Base-by-base conservation (phyloP, 2,329 filamentous ascomycete species). In the Cladosporium sp. region DNA sequence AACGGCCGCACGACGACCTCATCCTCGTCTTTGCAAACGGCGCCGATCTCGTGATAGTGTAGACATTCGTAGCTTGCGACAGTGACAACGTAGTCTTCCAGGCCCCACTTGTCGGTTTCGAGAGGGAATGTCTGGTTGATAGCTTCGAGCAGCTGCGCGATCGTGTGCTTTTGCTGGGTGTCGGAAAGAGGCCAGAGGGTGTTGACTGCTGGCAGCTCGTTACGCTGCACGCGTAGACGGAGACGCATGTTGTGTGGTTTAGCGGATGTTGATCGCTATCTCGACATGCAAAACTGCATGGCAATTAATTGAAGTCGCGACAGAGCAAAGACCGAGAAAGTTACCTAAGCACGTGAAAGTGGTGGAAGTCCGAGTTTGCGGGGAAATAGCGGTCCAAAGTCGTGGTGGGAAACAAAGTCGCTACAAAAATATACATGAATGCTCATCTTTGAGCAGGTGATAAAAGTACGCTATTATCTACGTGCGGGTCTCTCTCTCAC, bases 41-140 rank as follows among this genome's bases (percentile, higher is more conserved):
- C 84, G 15, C 83, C 82, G 6, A 96, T 85, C 24, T 86, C 83
- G 75, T 92, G 90, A 73, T 92, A 98, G 79, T 97, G 94, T 65
- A 97, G 80, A 72, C 92, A 95, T 79, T 98, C 94, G 71, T 92
- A 97, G 55, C 86, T 88, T 21, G 79, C 81, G 3, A 97, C 84
- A 78, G 96, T 91, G 34, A 97, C 92, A 10, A 86, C 86, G 77
- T 98, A 98, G 76, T 97, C 92, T 74, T 97, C 93, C 3, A 97
- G 80, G 0, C 92, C 92, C 92, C 92, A 97, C 67, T 92, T 84
- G 49, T 84, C 84, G 65, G 89, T 88, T 80, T 97, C 93, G 0
- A 98, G 86, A 0, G 93, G 93, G 1, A 97, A 82, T 18, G 91
- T 84, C 52, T 91, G 87, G 78, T 96, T 93, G 71, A 97, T 83